Evolutionary conservation across 257 asterid species (phyloP).

Genomic region (Paulownia fortunei): DNA sequence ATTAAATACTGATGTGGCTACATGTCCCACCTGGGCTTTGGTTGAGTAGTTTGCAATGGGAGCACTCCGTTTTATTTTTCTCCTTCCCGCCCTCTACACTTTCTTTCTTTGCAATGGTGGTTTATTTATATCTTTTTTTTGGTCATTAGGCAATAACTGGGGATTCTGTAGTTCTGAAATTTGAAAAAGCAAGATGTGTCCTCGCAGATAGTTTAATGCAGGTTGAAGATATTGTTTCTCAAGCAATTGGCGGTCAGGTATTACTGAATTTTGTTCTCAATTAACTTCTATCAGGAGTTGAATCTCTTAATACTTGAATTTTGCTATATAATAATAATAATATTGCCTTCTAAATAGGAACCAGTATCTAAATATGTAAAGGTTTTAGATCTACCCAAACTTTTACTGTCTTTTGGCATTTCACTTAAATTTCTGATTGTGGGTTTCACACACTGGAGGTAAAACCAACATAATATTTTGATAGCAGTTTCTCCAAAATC

Average conservation of each 20-base stretch:
- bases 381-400: background rate
- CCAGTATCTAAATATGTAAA: background rate
- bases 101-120: background rate
- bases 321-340: no score
- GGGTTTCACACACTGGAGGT: background rate
- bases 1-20: background rate
- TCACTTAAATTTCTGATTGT: background rate
- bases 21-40: no score
- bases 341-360: background rate
- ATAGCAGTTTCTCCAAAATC: background rate
- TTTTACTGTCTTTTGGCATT: background rate
- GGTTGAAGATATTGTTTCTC: slow-evolving; percentile 95
- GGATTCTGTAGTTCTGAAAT: slow-evolving; percentile 85
- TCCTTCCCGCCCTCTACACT: background rate
- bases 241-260: slow-evolving; percentile 91
- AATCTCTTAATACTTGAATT: no score
- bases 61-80: no score
- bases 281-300: no score
- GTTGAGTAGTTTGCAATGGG: no score
- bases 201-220: slow-evolving; percentile 84
- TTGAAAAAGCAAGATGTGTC: slow-evolving; percentile 93
- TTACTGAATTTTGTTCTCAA: slow-evolving; percentile 36
- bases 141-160: slow-evolving; percentile 89
- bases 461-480: no score
- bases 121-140: slow-evolving; percentile 12